phyloP scores from a whole-genome alignment of 1,284 basidiomycete species.

The Austroboletus niveus region DNA sequence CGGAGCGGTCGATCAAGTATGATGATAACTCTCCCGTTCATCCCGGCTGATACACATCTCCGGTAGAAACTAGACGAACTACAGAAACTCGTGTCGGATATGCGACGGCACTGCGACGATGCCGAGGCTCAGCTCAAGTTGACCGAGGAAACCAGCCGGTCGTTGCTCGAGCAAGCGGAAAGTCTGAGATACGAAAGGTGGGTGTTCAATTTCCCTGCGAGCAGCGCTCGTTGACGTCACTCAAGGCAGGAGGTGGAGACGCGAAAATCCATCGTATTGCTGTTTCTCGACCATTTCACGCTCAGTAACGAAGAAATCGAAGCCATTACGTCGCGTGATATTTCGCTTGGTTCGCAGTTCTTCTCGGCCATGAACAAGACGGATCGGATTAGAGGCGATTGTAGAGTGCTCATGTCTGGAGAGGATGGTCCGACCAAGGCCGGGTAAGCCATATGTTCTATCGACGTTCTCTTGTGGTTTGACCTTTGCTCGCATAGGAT shows the following conservation, averaged over 20 bases:
- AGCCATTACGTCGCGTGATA: constrained; percentile 75
- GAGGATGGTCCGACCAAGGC: constrained; percentile 79
- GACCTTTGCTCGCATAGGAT: constrained; percentile 45
- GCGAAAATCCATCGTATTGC: constrained; percentile 70
- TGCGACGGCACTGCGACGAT: constrained; percentile 32
- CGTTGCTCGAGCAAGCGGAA: constrained; percentile 84
- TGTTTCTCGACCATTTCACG: constrained; percentile 86
- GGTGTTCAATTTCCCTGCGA: constrained; percentile 15
- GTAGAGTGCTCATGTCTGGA: constrained; percentile 84
- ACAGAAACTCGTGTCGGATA: constrained; percentile 19
- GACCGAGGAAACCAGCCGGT: constrained; percentile 78
- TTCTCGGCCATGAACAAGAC: constrained; percentile 89
- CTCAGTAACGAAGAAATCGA: constrained; percentile 72
- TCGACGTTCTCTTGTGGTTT: neutral
- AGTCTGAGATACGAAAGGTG: constrained; percentile 81
- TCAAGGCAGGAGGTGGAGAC: constrained; percentile 64
- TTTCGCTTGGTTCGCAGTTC: constrained; percentile 70
- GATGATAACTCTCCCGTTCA: constrained; percentile 27
- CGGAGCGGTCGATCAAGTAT: constrained; percentile 82
- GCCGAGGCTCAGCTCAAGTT: constrained; percentile 76
- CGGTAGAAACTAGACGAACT: constrained; percentile 25
- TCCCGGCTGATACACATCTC: neutral
- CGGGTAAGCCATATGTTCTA: constrained; percentile 52
- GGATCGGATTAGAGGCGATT: constrained; percentile 80
- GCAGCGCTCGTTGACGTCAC: constrained; percentile 2